A percentile compares a stretch with the other conserved stretches of the same genome.
phyloP scores from a whole-genome alignment of 257 asterid genomes.

The Salvia miltiorrhiza region DNA sequence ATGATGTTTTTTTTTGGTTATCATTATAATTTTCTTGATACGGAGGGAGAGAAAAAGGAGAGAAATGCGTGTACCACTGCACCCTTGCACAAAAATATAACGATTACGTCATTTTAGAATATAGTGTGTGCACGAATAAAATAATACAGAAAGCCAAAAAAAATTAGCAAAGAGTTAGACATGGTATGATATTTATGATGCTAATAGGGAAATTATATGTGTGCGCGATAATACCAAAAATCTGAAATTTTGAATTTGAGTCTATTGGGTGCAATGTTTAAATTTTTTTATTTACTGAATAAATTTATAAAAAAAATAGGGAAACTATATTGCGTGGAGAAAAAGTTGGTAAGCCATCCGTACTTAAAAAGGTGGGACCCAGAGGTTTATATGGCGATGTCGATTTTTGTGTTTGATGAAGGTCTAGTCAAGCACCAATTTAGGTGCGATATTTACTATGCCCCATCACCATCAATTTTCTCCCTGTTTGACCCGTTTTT shows the following conservation, averaged over 20 bases:
- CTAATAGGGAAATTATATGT: not conserved
- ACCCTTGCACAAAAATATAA: not conserved
- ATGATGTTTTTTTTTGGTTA: too few species aligned
- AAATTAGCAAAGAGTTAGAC: not conserved
- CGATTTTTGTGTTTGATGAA: not conserved
- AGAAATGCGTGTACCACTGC: not conserved
- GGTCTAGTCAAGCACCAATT: conserved; percentile 14
- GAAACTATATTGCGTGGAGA: not conserved
- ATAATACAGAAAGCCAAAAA: not conserved
- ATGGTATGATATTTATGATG: not conserved
- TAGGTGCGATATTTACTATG: not conserved
- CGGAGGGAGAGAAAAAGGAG: not conserved
- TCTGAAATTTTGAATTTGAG: too few species aligned
- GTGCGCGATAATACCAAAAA: too few species aligned
- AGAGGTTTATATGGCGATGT: not conserved
- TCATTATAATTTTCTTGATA: too few species aligned
- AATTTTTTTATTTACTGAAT: too few species aligned
- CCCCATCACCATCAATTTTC: conserved; percentile 11
- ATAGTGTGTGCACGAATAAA: not conserved
- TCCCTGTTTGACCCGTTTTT: not conserved
- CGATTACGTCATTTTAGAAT: not conserved
- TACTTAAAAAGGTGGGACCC: conserved; percentile 1
- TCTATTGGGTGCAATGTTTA: too few species aligned
- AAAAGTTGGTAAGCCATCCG: conserved; percentile 21
- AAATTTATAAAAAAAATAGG: too few species aligned